Evolutionary conservation across 2,329 filamentous ascomycete genomes (phyloP).

Genomic region (Nothophaeocryptopus gaeumannii): DNA sequence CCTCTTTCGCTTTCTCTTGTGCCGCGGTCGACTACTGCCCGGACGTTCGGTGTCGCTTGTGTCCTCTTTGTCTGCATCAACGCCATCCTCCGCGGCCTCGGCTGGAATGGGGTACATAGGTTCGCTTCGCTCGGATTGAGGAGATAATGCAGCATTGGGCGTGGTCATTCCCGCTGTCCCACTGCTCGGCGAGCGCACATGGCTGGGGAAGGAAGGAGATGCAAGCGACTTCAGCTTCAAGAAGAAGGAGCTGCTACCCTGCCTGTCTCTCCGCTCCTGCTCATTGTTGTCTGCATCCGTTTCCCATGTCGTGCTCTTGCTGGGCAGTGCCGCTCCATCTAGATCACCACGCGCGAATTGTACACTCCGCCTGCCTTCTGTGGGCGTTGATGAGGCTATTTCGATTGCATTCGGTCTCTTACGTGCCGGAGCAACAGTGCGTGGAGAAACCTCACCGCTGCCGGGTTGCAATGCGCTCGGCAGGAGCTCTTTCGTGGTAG

Average conservation of each 20-base stretch:
- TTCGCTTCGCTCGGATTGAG: slow-evolving; percentile 34
- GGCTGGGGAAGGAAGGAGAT: slow-evolving; percentile 15
- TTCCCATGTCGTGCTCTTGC: slow-evolving; percentile 28
- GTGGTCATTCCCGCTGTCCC: slow-evolving; percentile 21
- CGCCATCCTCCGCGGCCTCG: slow-evolving; percentile 49
- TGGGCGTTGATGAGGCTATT: slow-evolving; percentile 22
- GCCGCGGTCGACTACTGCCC: slow-evolving; percentile 54
- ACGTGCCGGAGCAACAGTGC: neutral
- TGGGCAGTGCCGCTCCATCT: slow-evolving; percentile 20
- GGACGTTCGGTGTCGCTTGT: slow-evolving; percentile 43
- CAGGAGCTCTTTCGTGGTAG: slow-evolving; percentile 21
- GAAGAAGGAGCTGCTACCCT: slow-evolving; percentile 29
- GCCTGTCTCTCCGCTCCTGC: slow-evolving; percentile 18
- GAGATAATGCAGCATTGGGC: slow-evolving; percentile 28
- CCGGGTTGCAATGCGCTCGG: neutral
- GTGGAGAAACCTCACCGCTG: no score
- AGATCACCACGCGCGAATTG: slow-evolving; percentile 30
- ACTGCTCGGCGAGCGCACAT: slow-evolving; percentile 10
- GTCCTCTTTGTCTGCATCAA: slow-evolving; percentile 45
- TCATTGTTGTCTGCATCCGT: slow-evolving; percentile 25
- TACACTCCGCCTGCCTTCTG: slow-evolving; percentile 28
- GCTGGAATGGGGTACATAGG: slow-evolving; percentile 29
- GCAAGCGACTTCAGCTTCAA: slow-evolving; percentile 32
- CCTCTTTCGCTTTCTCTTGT: slow-evolving; percentile 62
- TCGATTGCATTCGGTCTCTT: slow-evolving; percentile 10